Base-by-base conservation (phyloP, 2,329 filamentous ascomycete species). In the Colletotrichum ledebouriae region DNA sequence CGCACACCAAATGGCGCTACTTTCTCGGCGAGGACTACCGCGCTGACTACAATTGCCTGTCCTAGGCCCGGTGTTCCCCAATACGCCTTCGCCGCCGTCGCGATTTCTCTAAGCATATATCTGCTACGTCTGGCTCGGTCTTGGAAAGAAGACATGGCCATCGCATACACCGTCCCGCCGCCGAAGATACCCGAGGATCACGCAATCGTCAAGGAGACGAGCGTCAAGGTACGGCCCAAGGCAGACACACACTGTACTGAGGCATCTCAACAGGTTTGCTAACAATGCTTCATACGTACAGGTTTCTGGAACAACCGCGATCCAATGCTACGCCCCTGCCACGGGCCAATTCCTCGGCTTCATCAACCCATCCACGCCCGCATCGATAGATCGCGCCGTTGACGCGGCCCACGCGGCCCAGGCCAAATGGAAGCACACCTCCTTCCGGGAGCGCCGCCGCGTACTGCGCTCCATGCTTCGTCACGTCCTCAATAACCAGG, bases 241-340 rank as follows among this genome's bases (percentile, higher is more conserved):
- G 7, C 29, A 29, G 29, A 29, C 7, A 29, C 29, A 29, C 29
- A 29, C 29, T 29, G 6, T 1, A 29, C 29, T 29, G 29, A 29
- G 29, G 29, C 29, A 29, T 4, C 7, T 29, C 29, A 29, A 29
- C 29, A 29, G 29, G 7, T 29, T 7, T 2, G n/a, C 33, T 57
- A 15, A 59, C 20, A 17, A 29, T 7, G 3, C 3, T 25, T 9
- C 17, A 5, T 13, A 41, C 60, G 5, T 33, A 13, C 67, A 88
- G 85, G 77, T 87, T n/a, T 77, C 87, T 1, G 89, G 89, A 15
- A 89, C 89, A 44, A 86, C 87, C 1, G 86, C 89, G 7, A 90
- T 97, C 69, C 92, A 93, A 80, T 97, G 93, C 81, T 96, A 96
- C 78, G 92, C 92, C 49, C 96, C 96, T 1, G 95, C 95, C 2